phyloP scores from a whole-genome alignment of 225 moss, liverwort and hornwort species.

The Polytrichum formosum region DNA sequence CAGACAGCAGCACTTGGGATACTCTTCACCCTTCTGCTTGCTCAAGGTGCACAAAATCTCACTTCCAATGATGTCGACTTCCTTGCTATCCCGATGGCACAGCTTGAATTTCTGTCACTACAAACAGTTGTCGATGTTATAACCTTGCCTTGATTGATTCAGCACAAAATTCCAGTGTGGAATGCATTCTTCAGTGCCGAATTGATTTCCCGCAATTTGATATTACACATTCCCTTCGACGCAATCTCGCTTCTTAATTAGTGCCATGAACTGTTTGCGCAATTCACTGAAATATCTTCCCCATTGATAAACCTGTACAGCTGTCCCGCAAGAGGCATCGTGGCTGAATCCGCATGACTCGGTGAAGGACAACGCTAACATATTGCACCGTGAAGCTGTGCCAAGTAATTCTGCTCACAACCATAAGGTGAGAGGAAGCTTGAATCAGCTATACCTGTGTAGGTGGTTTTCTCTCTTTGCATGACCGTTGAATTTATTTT shows the following conservation, averaged over 20 bases:
- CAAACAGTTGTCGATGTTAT: background rate
- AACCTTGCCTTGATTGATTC: background rate
- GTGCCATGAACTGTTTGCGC: background rate
- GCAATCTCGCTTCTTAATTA: background rate
- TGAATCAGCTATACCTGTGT: background rate
- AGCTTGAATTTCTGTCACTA: no score
- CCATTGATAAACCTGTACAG: background rate
- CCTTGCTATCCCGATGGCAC: background rate
- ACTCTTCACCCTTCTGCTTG: constrained; percentile 4
- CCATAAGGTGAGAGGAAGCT: constrained; percentile 5
- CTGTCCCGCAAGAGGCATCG: background rate
- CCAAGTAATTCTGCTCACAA: background rate
- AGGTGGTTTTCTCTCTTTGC: no score
- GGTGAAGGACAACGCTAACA: background rate
- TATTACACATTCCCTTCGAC: background rate
- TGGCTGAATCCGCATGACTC: background rate
- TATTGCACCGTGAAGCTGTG: constrained; percentile 9
- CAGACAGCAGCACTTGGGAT: background rate
- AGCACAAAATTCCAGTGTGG: background rate
- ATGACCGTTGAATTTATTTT: background rate
- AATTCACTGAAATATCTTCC: background rate
- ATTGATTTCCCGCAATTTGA: background rate
- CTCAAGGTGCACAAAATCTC: constrained; percentile 7
- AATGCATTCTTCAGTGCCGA: background rate
- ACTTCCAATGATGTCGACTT: background rate